Percentiles rank a stretch among this genome's conserved stretches.
phyloP scores from a whole-genome alignment of 139 green algal species.

The Klebsormidium nitens region DNA sequence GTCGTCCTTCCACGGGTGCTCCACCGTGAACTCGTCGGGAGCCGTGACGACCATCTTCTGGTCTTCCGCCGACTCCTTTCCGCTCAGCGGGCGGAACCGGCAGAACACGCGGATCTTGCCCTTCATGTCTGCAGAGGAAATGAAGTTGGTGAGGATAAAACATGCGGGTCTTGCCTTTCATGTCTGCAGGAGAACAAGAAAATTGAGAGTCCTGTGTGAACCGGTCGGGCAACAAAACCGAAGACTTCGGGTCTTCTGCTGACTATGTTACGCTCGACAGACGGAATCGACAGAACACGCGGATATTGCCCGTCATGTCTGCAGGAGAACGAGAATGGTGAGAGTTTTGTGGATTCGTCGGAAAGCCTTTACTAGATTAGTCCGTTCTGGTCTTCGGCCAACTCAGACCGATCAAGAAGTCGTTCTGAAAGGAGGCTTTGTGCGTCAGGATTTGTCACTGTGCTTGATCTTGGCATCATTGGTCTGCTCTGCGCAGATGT shows the following conservation, averaged over 20 bases:
- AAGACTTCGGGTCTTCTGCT: slow-evolving; percentile 49
- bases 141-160: no score
- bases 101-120: slow-evolving; percentile 94
- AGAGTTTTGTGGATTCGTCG: slow-evolving; percentile 71
- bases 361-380: slow-evolving; percentile 49
- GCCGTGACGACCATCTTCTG: slow-evolving; percentile 52
- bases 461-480: no score
- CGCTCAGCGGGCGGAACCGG: slow-evolving; percentile 80
- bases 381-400: slow-evolving; percentile 46
- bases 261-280: slow-evolving; percentile 81
- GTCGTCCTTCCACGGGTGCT: slow-evolving; percentile 85
- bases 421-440: no score
- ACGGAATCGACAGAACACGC: slow-evolving; percentile 82
- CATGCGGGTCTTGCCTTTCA: slow-evolving; percentile 97
- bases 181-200: no score
- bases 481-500: no score
- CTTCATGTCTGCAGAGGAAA: no score
- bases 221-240: slow-evolving; percentile 46
- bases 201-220: slow-evolving; percentile 80
- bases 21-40: slow-evolving; percentile 66
- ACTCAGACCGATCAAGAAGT: no score
- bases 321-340: no score
- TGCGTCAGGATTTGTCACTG: no score
- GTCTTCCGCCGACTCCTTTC: slow-evolving; percentile 61
- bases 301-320: slow-evolving; percentile 98